A percentile compares a stretch with the other conserved stretches of the same genome.
Evolutionary conservation across 768 basidiomycete species (phyloP).

Genomic region (Phanerochaete carnosa): DNA sequence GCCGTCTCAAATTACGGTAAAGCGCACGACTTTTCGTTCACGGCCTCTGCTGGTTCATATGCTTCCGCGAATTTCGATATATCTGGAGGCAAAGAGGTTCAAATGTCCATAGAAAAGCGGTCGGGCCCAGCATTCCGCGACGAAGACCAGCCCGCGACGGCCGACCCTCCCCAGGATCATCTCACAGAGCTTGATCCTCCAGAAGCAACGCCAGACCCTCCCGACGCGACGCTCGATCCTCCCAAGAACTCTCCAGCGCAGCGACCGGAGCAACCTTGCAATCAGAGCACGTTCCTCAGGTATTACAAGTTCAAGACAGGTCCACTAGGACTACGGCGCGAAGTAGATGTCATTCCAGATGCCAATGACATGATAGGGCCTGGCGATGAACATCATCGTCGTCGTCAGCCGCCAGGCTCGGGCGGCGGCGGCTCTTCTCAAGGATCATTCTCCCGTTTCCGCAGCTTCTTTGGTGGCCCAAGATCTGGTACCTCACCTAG

Average conservation of each 20-base stretch:
- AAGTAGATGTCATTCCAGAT: neutral
- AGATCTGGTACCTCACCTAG: too few species aligned
- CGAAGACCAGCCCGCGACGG: neutral
- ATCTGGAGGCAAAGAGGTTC: neutral
- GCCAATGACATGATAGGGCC: neutral
- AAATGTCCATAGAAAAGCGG: neutral
- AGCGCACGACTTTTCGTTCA: neutral
- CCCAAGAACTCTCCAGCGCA: too few species aligned
- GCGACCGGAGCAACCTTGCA: neutral
- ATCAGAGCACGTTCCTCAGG: neutral
- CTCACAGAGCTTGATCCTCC: too few species aligned
- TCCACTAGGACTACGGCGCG: neutral
- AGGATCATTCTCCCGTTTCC: too few species aligned
- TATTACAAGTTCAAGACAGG: constrained; percentile 7
- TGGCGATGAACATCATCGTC: neutral
- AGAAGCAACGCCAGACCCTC: too few species aligned
- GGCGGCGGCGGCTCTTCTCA: too few species aligned
- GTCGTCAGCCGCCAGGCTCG: too few species aligned
- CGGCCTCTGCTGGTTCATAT: neutral
- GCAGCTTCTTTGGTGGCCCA: too few species aligned
- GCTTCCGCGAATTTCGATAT: neutral
- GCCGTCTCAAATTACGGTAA: neutral
- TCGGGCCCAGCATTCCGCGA: neutral
- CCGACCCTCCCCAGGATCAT: too few species aligned
- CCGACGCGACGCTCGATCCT: too few species aligned